Conservation (phyloP, 1,284 basidiomycete genomes). For the Marasmius tenuissimus region DNA sequence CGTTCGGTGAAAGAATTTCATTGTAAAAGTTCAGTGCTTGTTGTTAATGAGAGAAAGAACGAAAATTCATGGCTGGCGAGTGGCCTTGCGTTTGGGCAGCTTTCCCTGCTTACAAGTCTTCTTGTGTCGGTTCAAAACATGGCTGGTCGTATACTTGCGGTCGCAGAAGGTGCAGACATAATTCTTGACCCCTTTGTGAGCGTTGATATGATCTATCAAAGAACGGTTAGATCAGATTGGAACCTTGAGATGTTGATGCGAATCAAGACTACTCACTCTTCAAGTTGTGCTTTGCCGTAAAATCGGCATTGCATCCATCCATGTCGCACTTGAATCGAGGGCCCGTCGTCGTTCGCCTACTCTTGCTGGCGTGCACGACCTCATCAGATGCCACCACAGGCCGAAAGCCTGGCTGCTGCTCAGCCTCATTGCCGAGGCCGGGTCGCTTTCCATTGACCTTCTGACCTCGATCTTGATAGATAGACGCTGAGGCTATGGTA, state of each 20-base stretch:
- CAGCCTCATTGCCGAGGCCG: background rate
- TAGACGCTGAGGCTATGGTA: background rate
- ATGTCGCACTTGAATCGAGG: background rate
- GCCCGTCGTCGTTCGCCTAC: background rate
- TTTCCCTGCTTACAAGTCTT: background rate
- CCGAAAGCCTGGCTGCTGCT: background rate
- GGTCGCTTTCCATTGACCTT: background rate
- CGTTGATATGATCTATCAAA: background rate
- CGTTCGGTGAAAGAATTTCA: too few species aligned
- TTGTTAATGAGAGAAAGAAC: background rate
- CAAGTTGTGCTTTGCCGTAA: slow-evolving; percentile 8
- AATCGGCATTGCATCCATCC: background rate
- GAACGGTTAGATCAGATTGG: background rate
- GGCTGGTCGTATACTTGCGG: background rate
- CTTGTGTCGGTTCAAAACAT: background rate
- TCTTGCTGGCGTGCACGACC: slow-evolving; percentile 3
- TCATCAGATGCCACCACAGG: slow-evolving; percentile 2
- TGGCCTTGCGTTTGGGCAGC: background rate
- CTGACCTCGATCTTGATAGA: background rate
- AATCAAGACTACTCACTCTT: background rate
- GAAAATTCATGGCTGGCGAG: background rate
- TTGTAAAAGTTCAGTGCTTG: too few species aligned
- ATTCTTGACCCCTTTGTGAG: background rate
- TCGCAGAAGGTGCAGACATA: background rate
- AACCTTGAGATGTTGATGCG: background rate